These are phyloP conservation scores for Agapanthus africanus DNA, from an alignment of 106 monocot species.

Conservation along the genomic window DNA sequence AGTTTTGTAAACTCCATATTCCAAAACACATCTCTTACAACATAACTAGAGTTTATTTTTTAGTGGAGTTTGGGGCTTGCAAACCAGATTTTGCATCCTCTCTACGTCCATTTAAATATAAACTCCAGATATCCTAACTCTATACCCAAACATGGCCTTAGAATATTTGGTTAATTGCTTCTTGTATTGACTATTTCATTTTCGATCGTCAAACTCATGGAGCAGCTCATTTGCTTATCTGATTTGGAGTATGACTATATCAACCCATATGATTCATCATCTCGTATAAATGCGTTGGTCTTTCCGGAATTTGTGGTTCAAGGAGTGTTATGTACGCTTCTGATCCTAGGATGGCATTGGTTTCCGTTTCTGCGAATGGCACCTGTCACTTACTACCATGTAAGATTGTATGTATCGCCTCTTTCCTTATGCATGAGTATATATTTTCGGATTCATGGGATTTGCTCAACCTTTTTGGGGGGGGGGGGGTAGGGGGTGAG, in stretches of 20 bases:
- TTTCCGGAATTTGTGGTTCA: constrained; percentile 63
- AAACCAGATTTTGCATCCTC: too few relatives aligned
- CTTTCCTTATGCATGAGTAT: not conserved
- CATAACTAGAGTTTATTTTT: too few relatives aligned
- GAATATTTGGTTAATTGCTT: too few relatives aligned
- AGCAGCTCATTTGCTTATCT: constrained; percentile 75
- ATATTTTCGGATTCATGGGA: not conserved
- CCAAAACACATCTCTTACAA: too few relatives aligned
- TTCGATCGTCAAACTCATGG: constrained; percentile 6
- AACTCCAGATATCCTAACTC: too few relatives aligned
- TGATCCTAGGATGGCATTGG: constrained; percentile 80
- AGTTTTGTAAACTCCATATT: too few relatives aligned
- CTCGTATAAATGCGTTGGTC: constrained; percentile 72
- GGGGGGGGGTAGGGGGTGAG: too few relatives aligned
- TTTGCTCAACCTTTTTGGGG: not conserved
- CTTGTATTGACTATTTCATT: not conserved
- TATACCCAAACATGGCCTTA: too few relatives aligned
- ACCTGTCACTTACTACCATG: constrained; percentile 74
- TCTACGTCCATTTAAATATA: too few relatives aligned
- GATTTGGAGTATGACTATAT: constrained; percentile 96
- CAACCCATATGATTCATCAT: constrained; percentile 89
- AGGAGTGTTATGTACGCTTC: constrained; percentile 47
- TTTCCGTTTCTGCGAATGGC: constrained; percentile 83
- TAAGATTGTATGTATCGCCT: constrained; percentile 50
- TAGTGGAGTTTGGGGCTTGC: too few relatives aligned